These are phyloP conservation scores for Kalanchoe fedtschenkoi DNA, from an alignment of 164 flowering plant species.

Conservation along the genomic window DNA sequence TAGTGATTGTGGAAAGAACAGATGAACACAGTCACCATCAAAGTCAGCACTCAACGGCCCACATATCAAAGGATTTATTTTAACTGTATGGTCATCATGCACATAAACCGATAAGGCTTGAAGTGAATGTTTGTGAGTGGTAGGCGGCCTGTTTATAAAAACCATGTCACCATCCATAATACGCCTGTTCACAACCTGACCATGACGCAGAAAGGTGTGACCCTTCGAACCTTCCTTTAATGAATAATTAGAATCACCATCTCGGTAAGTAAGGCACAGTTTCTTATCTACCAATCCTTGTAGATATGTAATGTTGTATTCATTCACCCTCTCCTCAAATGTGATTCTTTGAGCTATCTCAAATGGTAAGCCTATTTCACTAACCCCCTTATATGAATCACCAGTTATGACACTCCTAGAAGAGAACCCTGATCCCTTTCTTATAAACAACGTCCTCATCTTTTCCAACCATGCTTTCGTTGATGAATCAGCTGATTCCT, in stretches of 20 bases:
- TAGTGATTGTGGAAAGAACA: constrained; percentile 85
- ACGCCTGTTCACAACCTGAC: constrained; percentile 68
- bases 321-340: constrained; percentile 77
- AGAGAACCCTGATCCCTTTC: constrained; percentile 89
- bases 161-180: constrained; percentile 93
- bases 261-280: constrained; percentile 61
- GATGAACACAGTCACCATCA: constrained; percentile 89
- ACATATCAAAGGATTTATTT: constrained; percentile 91
- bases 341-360: constrained; percentile 87
- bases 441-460: constrained; percentile 73
- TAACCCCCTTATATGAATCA: constrained; percentile 57
- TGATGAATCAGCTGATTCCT: constrained; percentile 34
- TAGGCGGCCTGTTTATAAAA: constrained; percentile 87
- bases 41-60: constrained; percentile 90
- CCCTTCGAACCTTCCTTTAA: constrained; percentile 79
- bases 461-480: constrained; percentile 91
- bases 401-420: constrained; percentile 93
- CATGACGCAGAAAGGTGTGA: constrained; percentile 54
- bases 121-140: constrained; percentile 90
- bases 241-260: constrained; percentile 59
- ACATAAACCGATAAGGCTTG: constrained; percentile 79
- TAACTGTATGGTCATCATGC: constrained; percentile 76
- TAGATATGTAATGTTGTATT: constrained; percentile 41
- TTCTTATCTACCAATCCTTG: constrained; percentile 70
- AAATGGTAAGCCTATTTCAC: constrained; percentile 72